A percentile compares a stretch with the other conserved stretches of the same genome.
Conservation (phyloP, 495 filamentous ascomycete species). For the Aspergillus indologenus region DNA sequence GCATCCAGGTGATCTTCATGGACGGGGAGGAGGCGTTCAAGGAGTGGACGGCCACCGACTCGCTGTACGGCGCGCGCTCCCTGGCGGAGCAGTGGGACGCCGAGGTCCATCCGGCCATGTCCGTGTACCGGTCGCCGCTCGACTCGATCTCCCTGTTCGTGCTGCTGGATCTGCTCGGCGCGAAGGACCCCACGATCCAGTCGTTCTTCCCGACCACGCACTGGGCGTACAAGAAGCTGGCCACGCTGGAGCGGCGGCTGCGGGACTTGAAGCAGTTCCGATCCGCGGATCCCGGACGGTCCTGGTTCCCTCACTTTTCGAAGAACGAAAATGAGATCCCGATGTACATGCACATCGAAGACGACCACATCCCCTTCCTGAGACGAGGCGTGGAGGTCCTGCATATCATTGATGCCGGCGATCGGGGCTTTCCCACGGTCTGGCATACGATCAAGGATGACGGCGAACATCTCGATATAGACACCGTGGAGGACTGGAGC, state of each 20-base stretch:
- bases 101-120: constrained; percentile 62
- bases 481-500: constrained; percentile 86
- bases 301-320: constrained; percentile 50
- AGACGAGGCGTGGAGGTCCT: constrained; percentile 78
- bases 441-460: constrained; percentile 89
- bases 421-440: constrained; percentile 64
- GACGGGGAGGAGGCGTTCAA: constrained; percentile 95
- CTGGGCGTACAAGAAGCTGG: constrained; percentile 82
- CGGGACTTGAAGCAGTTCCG: constrained; percentile 54
- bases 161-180: constrained; percentile 86
- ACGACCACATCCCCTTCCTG: constrained; percentile 92
- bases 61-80: constrained; percentile 80
- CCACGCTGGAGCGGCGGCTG: constrained; percentile 65
- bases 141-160: constrained; percentile 83
- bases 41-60: constrained; percentile 74
- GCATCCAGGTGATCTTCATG: constrained; percentile 84
- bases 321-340: constrained; percentile 51
- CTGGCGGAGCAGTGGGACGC: constrained; percentile 73
- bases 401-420: constrained; percentile 75
- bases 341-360: constrained; percentile 55
- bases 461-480: constrained; percentile 77
- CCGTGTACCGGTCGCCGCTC: constrained; percentile 68
- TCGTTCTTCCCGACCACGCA: constrained; percentile 87
- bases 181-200: constrained; percentile 63
- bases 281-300: constrained; percentile 31